Evolutionary conservation across 1,139 yeast genomes (phyloP).

Genomic region (Blastobotrys illinoisensis): DNA sequence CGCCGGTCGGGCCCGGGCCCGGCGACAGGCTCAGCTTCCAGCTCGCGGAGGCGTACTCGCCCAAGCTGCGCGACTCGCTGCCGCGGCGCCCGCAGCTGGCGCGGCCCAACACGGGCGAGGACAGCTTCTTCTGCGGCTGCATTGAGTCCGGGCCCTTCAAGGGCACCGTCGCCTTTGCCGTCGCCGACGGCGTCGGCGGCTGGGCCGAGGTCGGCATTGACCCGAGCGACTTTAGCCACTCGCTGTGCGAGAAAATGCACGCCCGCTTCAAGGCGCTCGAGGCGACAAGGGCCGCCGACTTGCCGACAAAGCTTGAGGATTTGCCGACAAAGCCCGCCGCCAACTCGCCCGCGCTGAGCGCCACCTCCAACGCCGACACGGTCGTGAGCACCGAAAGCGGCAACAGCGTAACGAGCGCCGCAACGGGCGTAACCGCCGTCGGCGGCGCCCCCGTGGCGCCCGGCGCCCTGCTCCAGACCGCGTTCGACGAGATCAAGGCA

Average conservation of each 20-base stretch:
- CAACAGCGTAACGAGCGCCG: too few species aligned
- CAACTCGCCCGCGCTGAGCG: too few species aligned
- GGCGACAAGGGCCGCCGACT: neutral
- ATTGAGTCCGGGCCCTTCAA: conserved; percentile 33
- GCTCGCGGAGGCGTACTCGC: conserved; percentile 13
- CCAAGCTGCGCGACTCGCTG: conserved; percentile 6
- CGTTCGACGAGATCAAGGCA: conserved; percentile 49
- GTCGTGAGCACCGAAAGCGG: too few species aligned
- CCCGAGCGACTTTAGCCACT: conserved; percentile 44
- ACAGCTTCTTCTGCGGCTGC: conserved; percentile 60
- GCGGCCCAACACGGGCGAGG: conserved; percentile 63
- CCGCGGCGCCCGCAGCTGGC: neutral
- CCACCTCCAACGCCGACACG: too few species aligned
- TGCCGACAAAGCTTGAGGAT: too few species aligned
- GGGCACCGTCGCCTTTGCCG: conserved; percentile 66
- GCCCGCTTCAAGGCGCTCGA: conserved; percentile 15
- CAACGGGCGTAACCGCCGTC: too few species aligned
- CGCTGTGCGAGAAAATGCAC: conserved; percentile 32
- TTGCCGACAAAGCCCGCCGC: too few species aligned
- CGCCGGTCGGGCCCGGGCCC: conserved; percentile 1
- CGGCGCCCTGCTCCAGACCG: conserved; percentile 36
- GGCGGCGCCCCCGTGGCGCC: neutral
- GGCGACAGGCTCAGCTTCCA: conserved; percentile 6
- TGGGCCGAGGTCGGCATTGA: conserved; percentile 93
- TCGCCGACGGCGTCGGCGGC: conserved; percentile 97